Evolutionary conservation across 2,329 filamentous ascomycete species (phyloP).

Genomic region (Niveomyces coronatus): DNA sequence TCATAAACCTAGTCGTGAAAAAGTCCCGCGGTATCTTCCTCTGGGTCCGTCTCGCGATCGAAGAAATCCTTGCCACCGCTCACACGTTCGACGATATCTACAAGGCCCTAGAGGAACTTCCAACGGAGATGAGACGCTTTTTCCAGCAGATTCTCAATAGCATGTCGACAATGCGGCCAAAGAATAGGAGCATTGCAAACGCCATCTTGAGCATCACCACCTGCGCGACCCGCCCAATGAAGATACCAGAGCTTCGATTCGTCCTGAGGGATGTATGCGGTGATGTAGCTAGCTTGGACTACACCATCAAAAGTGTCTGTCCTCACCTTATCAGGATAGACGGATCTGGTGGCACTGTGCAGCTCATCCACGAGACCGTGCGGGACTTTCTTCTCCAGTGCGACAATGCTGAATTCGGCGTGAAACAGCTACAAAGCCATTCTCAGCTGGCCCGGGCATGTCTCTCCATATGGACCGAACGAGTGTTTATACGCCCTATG

Average conservation of each 20-base stretch:
- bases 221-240: background rate
- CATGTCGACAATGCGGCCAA: background rate
- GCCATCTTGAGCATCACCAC: background rate
- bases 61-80: background rate
- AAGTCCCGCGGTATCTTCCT: conserved; percentile 3
- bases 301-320: background rate
- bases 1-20: background rate
- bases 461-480: background rate
- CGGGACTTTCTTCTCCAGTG: background rate
- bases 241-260: background rate
- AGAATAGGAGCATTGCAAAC: conserved; percentile 1
- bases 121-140: background rate
- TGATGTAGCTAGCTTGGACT: background rate
- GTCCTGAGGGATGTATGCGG: background rate
- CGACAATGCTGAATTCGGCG: background rate
- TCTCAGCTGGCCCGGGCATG: background rate
- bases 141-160: background rate
- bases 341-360: background rate
- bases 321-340: conserved; percentile 3
- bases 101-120: background rate
- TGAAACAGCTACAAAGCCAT: background rate
- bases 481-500: background rate
- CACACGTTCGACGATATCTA: background rate
- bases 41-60: background rate
- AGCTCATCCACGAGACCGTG: conserved; percentile 3